A percentile compares a stretch with the other conserved stretches of the same genome.
Conservation (phyloP, 2,329 filamentous ascomycete genomes). For the Neopestalotiopsis sp. region DNA sequence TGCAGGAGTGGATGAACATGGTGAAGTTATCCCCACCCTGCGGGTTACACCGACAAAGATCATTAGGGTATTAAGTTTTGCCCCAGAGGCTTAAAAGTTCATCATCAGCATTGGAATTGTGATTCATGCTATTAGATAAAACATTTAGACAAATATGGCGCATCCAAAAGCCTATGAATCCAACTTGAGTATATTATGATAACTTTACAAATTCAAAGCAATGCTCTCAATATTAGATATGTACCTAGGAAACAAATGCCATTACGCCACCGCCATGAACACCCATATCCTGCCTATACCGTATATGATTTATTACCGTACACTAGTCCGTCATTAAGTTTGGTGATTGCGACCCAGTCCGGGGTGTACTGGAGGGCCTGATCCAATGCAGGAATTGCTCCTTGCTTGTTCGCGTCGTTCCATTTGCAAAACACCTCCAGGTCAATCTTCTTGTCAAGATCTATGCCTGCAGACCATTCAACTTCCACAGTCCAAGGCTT, state of each 20-base stretch:
- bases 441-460: constrained; percentile 46
- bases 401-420: constrained; percentile 62
- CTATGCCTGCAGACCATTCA: constrained; percentile 50
- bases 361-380: constrained; percentile 80
- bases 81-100: constrained; percentile 3
- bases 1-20: not conserved
- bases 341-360: constrained; percentile 71
- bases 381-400: constrained; percentile 77
- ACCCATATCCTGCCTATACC: not conserved
- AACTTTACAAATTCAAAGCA: not conserved
- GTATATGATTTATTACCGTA: constrained; percentile 13
- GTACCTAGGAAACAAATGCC: not conserved
- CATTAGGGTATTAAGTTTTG: constrained; percentile 22
- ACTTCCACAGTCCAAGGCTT: constrained; percentile 74
- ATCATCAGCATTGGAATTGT: no score
- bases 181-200: no score
- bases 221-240: not conserved
- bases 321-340: constrained; percentile 7
- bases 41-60: constrained; percentile 21
- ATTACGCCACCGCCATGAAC: not conserved
- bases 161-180: no score
- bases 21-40: constrained; percentile 9
- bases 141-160: no score
- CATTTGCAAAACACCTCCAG: constrained; percentile 80
- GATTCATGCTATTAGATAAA: no score